Evolutionary conservation across 495 filamentous ascomycete species (phyloP).

Genomic region (Penicillium turbatum): DNA sequence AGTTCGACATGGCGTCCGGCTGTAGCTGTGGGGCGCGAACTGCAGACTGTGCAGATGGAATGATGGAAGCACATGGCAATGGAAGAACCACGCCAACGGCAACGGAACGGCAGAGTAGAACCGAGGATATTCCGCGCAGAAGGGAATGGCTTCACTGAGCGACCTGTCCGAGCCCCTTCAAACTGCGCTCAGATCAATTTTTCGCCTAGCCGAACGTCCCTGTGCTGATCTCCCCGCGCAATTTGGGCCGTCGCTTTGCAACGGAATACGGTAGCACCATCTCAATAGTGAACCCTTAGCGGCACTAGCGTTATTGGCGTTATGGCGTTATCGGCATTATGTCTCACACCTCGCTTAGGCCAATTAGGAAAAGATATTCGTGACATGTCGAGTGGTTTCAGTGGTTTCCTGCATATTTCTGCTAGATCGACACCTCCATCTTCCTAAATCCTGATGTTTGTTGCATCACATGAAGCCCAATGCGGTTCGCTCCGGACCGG

Average conservation of each 20-base stretch:
- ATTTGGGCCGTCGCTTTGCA: no score
- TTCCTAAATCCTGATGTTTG: neutral
- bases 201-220: neutral
- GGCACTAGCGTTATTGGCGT: neutral
- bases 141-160: neutral
- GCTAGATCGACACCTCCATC: constrained; percentile 1
- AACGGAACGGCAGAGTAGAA: neutral
- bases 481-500: neutral
- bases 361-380: constrained; percentile 21
- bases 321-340: neutral
- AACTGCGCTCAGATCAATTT: neutral
- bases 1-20: neutral
- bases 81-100: neutral
- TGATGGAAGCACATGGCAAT: neutral
- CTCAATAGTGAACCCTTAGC: neutral
- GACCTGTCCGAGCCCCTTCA: no score
- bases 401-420: neutral
- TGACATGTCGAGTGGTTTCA: constrained; percentile 11
- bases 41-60: neutral
- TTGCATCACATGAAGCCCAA: constrained; percentile 12
- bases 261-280: neutral
- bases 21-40: neutral
- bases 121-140: neutral
- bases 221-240: neutral
- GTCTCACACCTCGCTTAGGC: constrained; percentile 22